Base-by-base conservation (phyloP, 257 asterid species). In the Solanum sejunctum region DNA sequence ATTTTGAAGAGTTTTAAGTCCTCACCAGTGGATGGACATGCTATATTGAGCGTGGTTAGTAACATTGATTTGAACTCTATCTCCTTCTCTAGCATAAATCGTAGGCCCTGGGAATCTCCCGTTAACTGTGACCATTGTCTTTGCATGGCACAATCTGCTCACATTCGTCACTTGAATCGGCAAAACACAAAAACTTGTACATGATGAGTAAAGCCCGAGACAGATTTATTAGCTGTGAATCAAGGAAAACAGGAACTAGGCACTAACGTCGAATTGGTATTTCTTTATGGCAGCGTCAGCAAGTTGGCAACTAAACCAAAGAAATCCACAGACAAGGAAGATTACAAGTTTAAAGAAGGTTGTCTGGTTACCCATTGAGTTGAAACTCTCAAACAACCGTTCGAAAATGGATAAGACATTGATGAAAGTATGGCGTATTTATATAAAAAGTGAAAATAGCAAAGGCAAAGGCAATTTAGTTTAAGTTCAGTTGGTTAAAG, bases 1-100 rank as follows among this genome's bases (percentile, higher is more conserved):
- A 23, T 16, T 45, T 32, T 5, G 36, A 63, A 49, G 70, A n/a
- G 18, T 51, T 51, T 28, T 7, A 11, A 39, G 26, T 72, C 51
- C 86, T 69, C 70, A 91, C 96, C 94, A 91, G 75, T 93, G 94
- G 83, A 91, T 90, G 1, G 96, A 93, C 92, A 91, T 93, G 82
- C 91, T 91, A 84, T 93, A 93, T 8, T 88, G 92, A 45, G 94
- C 96, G 69, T 89, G 90, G 84, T 93, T 90, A 3, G 93, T 88
- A 4, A 93, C 93, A 11, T 93, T 93, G 52, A 93, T 90, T 4
- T 60, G 89, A 75, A 93, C 87, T 81, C 88, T 85, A 80, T 93
- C 94, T 43, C 80, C 80, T 43, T 72, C 80, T 72, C 56, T 71
- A n/a, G 10, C 36, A 5, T 71, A 71, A 6, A 71, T 71, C 23